phyloP scores from a whole-genome alignment of 75 land plant genomes.

The Chamaecyparis obtusa region DNA sequence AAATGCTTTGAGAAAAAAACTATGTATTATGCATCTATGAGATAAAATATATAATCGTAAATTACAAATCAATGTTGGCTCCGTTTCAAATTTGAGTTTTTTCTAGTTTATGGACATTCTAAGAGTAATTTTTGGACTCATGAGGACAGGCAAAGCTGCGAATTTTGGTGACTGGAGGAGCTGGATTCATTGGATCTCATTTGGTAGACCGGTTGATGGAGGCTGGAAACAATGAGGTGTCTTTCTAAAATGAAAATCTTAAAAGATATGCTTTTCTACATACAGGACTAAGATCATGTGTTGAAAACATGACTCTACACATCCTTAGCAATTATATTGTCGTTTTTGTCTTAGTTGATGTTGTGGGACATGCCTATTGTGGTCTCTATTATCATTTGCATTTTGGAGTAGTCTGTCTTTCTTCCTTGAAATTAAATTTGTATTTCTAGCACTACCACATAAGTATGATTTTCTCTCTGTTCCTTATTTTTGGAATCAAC shows the following conservation, averaged over 20 bases:
- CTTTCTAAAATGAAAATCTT: neutral
- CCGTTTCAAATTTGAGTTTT: neutral
- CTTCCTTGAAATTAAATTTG: neutral
- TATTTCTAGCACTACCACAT: neutral
- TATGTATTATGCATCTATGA: neutral
- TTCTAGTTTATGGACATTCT: neutral
- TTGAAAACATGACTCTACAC: neutral
- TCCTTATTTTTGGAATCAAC: neutral
- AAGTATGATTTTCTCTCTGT: neutral
- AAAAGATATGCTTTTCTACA: neutral
- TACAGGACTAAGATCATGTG: neutral
- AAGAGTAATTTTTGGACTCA: neutral
- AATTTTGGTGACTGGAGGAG: conserved; percentile 94
- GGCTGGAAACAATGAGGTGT: conserved; percentile 91
- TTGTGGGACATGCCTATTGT: neutral
- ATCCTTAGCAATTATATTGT: neutral
- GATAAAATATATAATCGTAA: neutral
- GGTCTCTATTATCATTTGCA: neutral
- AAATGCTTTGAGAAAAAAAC: neutral
- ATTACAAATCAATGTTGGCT: neutral
- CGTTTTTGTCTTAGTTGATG: neutral
- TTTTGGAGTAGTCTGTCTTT: neutral
- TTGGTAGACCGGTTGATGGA: conserved; percentile 92
- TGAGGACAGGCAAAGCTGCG: conserved; percentile 73
- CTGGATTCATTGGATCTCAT: conserved; percentile 98